Conservation (phyloP, 305 asterid species). For the Fraxinus sp. region DNA sequence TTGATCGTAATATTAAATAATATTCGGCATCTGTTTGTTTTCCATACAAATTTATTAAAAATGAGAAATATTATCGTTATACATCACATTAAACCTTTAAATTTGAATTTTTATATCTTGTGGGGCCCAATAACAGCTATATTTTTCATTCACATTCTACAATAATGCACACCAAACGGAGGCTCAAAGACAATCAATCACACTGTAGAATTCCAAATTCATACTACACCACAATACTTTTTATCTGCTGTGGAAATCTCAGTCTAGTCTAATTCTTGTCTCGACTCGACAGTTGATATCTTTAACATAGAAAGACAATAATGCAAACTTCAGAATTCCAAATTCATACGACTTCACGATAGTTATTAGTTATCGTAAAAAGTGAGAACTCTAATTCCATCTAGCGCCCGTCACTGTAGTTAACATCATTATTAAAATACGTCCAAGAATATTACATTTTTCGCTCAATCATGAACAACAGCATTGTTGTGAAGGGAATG, state of each 20-base stretch:
- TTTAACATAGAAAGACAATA: not conserved
- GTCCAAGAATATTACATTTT: not conserved
- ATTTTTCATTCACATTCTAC: too few relatives aligned
- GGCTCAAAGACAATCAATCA: not conserved
- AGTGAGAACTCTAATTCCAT: not conserved
- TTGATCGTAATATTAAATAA: not conserved
- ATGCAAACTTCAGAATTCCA: not conserved
- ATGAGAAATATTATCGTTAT: too few relatives aligned
- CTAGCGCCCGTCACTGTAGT: not conserved
- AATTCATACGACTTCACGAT: not conserved
- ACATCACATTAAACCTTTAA: too few relatives aligned
- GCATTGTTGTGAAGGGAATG: slow-evolving; percentile 24
- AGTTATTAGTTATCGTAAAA: not conserved
- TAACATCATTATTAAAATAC: not conserved
- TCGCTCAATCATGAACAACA: slow-evolving; percentile 1
- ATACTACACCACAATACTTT: not conserved
- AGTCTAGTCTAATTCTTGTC: not conserved
- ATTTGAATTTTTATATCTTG: too few relatives aligned
- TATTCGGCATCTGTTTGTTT: too few relatives aligned
- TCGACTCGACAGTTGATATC: not conserved
- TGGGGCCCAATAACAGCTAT: too few relatives aligned
- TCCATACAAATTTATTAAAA: too few relatives aligned
- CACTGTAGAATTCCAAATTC: not conserved
- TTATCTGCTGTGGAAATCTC: not conserved
- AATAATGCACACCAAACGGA: too few relatives aligned